Evolutionary conservation across 768 basidiomycete species (phyloP).

Genomic region (Austroboletus festivus): DNA sequence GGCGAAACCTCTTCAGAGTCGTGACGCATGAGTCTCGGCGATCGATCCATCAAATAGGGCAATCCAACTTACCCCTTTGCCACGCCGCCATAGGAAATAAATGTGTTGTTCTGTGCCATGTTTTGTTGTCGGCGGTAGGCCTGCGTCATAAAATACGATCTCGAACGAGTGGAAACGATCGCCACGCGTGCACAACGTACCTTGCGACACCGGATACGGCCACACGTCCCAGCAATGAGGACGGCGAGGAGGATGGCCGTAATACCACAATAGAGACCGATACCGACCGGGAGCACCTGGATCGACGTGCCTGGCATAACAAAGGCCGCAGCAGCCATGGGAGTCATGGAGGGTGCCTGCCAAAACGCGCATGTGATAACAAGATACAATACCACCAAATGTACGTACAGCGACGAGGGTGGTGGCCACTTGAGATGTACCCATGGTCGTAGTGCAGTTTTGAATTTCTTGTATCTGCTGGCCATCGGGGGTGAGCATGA

Average conservation of each 20-base stretch:
- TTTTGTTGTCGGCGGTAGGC: constrained; percentile 67
- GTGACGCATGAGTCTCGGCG: background rate
- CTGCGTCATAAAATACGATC: constrained; percentile 32
- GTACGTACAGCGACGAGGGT: constrained; percentile 13
- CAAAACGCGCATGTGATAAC: background rate
- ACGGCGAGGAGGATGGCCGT: constrained; percentile 80
- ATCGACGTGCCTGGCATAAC: constrained; percentile 69
- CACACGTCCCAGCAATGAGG: constrained; percentile 81
- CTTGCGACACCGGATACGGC: constrained; percentile 84
- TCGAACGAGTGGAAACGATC: background rate
- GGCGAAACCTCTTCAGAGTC: background rate
- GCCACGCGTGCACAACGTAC: constrained; percentile 36
- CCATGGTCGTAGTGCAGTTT: constrained; percentile 45
- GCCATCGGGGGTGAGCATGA: constrained; percentile 54
- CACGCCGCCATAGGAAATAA: constrained; percentile 64
- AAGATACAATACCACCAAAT: no score
- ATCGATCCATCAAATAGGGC: background rate
- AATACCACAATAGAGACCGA: constrained; percentile 82
- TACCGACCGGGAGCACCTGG: constrained; percentile 76
- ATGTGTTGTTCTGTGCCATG: constrained; percentile 58
- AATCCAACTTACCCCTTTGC: constrained; percentile 19
- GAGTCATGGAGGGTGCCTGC: constrained; percentile 27
- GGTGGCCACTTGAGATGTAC: constrained; percentile 9
- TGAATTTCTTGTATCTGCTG: constrained; percentile 51
- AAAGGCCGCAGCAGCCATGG: constrained; percentile 41